Base-by-base conservation (phyloP, 164 flowering plant species). In the Brasenia schreberi region DNA sequence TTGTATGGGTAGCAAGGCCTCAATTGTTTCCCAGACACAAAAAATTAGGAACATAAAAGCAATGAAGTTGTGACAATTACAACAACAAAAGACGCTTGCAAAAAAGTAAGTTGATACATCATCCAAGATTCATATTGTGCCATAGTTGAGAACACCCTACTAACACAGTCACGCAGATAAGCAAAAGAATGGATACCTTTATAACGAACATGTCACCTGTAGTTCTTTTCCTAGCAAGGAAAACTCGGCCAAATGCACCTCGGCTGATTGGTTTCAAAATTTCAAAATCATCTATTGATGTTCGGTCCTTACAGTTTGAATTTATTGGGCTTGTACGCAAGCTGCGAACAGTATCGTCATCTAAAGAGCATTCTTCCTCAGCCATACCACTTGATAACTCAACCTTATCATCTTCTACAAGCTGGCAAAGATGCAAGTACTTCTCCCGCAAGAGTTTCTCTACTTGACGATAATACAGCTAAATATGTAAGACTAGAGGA, bases 161-260 rank as follows among this genome's bases (percentile, higher is more conserved):
- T 33, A 33, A 1, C 10, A 49, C 5, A 49, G 14, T 49, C 4
- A 5, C 14, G 16, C 56, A 49, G 16, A 9, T 14, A 49, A 49
- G 56, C 10, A 49, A 49, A 49, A 49, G 10, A 49, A 49, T 9
- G 56, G 16, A 49, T 66, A 91, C 99, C 96, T 94, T 94, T 73
- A 94, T 94, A 33, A 97, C 99, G 84, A 94, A 94, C 49, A 91
- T 82, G 74, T 94, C 99, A 63, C 97, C 99, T 62, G 97, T 94
- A 65, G 90, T 82, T 77, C 95, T 84, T 87, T 94, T 94, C 71
- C 87, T 83, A 60, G 99, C 90, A 69, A 94, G 92, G 68, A 94
- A 94, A 68, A 94, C 99, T 64, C 97, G 84, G 64, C 99, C 99
- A 85, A 78, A 94, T 76, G 99, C 99, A 19, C 99, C 99, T 73